A percentile compares a stretch with the other conserved stretches of the same genome.
Conservation (phyloP, 345 rosid genomes). For the Syzygium aromaticum region DNA sequence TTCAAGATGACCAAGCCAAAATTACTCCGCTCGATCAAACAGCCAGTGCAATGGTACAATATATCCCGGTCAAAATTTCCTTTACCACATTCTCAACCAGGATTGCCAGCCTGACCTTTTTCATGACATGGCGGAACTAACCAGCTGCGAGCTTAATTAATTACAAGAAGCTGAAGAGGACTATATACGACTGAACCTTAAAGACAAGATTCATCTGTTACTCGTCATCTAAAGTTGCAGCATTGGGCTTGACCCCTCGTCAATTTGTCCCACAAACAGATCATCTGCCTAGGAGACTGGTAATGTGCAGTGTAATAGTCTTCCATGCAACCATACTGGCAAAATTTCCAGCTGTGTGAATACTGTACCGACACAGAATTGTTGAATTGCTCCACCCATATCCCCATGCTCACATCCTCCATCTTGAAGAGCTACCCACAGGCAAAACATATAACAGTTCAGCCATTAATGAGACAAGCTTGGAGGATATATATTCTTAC, state of each 20-base stretch:
- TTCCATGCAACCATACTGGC: slow-evolving; percentile 89
- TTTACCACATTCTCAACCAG: not conserved
- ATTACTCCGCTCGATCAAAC: not conserved
- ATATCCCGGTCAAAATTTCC: not conserved
- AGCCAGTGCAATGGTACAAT: not conserved
- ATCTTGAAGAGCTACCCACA: slow-evolving; percentile 78
- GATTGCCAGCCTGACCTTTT: not conserved
- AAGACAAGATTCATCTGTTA: not conserved
- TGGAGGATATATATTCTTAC: not conserved
- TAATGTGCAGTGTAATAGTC: slow-evolving; percentile 89
- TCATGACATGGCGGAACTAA: not conserved
- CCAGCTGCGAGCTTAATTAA: not conserved
- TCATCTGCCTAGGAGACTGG: slow-evolving; percentile 95
- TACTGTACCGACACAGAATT: slow-evolving; percentile 52
- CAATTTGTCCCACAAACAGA: slow-evolving; percentile 86
- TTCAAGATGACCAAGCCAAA: not conserved
- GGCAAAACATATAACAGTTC: not conserved
- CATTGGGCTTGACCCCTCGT: slow-evolving; percentile 62
- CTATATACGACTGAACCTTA: not conserved
- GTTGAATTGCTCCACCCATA: slow-evolving; percentile 94
- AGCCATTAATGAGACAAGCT: not conserved
- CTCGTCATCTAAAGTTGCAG: slow-evolving; percentile 75
- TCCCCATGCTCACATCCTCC: slow-evolving; percentile 99
- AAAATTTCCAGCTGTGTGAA: slow-evolving; percentile 91
- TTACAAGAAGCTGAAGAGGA: not conserved